Base-by-base conservation (phyloP, 1,284 basidiomycete genomes). In the Porphyrellus sp. region DNA sequence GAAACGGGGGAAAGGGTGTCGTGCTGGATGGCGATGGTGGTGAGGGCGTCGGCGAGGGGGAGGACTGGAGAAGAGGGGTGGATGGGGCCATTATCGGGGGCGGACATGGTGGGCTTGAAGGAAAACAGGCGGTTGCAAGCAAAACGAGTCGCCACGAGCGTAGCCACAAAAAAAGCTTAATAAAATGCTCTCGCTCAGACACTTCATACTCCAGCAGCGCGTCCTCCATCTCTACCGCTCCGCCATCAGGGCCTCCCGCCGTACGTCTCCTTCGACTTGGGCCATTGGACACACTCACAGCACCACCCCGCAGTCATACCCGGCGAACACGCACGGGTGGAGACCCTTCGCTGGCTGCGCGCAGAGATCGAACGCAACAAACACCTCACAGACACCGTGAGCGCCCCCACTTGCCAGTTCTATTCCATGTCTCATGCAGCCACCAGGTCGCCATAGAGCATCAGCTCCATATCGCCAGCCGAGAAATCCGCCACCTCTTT, bases 331-430 rank as follows among this genome's bases (percentile, higher is more conserved):
- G 74, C 83, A 28, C 77, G 88, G 49, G 68, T 70, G 56, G 87
- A 90, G 62, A 88, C 87, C 0, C 69, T 88, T 9, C 63, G 64
- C 20, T 91, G 88, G 86, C 79, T 91, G 64, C 81, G 89, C 23
- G 61, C 69, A 44, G 88, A 89, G 68, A 81, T 91, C 58, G 84
- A 89, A 62, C 73, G 81, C 52, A 83, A 82, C 60, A 76, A 69
- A 50, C 63, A 81, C 62, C 63, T 87, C 28, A 68, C 73, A 9
- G 82, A 89, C 64, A 65, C 74, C 57, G 89, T 89, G 59, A 53
- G 70, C 56, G 2, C 50, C 40, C 43, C 43, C 27, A 37, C 21
- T 48, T 28, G 9, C 27, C 12, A 9, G 12, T 2, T 43, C 18
- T 20, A 16, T 30, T 34, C 25, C 56, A 68, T 56, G 20, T 54